phyloP scores from a whole-genome alignment of 2,329 filamentous ascomycete species.

The Ophiostoma quercus region DNA sequence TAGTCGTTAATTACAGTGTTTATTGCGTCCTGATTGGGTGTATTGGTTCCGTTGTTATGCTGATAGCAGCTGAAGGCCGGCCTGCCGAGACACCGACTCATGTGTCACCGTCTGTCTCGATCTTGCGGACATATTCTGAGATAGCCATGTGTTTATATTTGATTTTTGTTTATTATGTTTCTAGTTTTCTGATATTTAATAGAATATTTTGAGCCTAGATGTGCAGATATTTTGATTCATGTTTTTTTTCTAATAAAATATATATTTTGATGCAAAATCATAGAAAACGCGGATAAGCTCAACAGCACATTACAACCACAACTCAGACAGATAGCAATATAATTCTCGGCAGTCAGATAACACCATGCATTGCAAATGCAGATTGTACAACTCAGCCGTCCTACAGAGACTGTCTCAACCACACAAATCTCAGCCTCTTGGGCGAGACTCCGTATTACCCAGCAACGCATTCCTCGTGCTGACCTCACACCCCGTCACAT shows the following conservation, averaged over 20 bases:
- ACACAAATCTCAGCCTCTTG: background rate
- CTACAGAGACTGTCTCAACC: background rate
- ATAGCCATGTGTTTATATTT: background rate
- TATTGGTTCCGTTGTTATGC: background rate
- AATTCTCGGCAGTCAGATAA: background rate
- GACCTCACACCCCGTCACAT: background rate
- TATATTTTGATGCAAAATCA: too few relatives aligned
- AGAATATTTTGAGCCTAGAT: background rate
- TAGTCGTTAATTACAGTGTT: background rate
- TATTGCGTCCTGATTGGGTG: background rate
- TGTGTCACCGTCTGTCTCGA: background rate
- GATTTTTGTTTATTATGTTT: background rate
- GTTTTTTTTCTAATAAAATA: too few relatives aligned
- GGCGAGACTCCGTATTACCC: background rate
- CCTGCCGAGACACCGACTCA: background rate
- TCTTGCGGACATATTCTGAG: background rate
- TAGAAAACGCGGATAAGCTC: too few relatives aligned
- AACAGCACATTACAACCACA: background rate
- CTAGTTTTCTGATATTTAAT: background rate
- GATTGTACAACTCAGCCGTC: background rate
- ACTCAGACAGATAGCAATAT: background rate
- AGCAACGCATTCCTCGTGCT: constrained; percentile 12
- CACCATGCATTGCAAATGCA: background rate
- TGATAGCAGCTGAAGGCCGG: background rate
- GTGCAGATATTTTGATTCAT: background rate